Evolutionary conservation across 1,284 basidiomycete species (phyloP), one percentile per base, ranked within the genome.

Genomic region (Neotropicomus parvogracilis): DNA sequence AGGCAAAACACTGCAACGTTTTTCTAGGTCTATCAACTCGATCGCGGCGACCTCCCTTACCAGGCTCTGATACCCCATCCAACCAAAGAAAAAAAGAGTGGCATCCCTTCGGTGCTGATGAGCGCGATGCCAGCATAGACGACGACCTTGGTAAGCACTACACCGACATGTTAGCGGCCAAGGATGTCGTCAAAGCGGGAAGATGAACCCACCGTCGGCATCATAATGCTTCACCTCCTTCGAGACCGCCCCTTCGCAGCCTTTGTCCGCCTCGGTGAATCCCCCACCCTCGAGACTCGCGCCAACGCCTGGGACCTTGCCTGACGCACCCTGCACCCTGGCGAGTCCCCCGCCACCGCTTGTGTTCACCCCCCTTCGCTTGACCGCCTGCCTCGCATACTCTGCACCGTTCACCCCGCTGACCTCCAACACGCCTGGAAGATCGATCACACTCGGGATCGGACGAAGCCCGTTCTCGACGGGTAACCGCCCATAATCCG

Each of bases 81-180:
- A 4, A 89, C 56, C 7, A 79, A 45, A 58, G 85, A 81, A 59
- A 92, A 93, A 58, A 82, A 65, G 14, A 83, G 64, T 0, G 90
- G 90, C 27, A 85, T 70, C 1, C 73, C 64, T 49, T 84, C 80
- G 5, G 72, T 68, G 0, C 84, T 80, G 14, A 94, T 64, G 21
- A 88, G 64, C 0, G 80, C 91, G 51, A 97, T 95, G 0, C 91
- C 92, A 43, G 79, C 78, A 63, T 97, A 97, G 3, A 95, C 93
- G 40, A 92, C 81, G 4, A 95, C 86, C 70, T 95, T 95, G 26
- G 93, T 95, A 54, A 95, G 68, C 8, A 95, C 91, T 92, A 54
- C 11, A 44, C 31, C 49, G 32, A 8, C 12, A n/a, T 28, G 16
- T 53, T 31, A 46, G 33, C 33, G n/a, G n/a, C n/a, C n/a, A n/a